A percentile compares a stretch with the other conserved stretches of the same genome.
Conservation (phyloP, 768 basidiomycete genomes). For the Mycena vitilis region DNA sequence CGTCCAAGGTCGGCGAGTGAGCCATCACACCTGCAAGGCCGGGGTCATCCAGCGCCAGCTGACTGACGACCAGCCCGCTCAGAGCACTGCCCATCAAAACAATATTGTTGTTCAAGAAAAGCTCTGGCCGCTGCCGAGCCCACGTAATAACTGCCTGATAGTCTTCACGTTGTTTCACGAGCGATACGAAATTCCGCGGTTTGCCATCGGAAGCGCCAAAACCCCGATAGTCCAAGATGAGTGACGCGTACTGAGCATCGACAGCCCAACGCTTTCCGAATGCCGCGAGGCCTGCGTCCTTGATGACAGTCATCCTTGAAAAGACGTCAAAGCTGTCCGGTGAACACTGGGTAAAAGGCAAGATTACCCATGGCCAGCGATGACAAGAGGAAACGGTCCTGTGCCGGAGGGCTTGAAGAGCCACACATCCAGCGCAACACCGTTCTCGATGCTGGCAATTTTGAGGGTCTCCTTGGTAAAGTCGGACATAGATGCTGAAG, state of each 20-base stretch:
- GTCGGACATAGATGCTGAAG: constrained; percentile 18
- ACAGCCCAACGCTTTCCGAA: constrained; percentile 42
- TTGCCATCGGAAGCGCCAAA: constrained; percentile 43
- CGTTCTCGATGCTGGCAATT: constrained; percentile 27
- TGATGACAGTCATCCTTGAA: constrained; percentile 40
- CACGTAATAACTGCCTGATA: constrained; percentile 38
- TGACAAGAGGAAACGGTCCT: constrained; percentile 37
- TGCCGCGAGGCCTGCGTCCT: constrained; percentile 42
- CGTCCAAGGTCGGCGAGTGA: constrained; percentile 42
- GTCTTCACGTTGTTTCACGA: constrained; percentile 40
- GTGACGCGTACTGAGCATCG: constrained; percentile 41
- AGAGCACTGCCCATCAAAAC: constrained; percentile 43
- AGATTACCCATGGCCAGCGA: constrained; percentile 40
- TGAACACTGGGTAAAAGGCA: too few species aligned
- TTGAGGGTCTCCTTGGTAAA: constrained; percentile 33
- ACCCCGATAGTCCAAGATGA: constrained; percentile 44
- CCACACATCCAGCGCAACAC: constrained; percentile 37
- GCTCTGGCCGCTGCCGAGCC: constrained; percentile 39
- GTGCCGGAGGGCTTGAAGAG: constrained; percentile 34
- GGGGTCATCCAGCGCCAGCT: constrained; percentile 36
- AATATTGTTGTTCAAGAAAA: constrained; percentile 40
- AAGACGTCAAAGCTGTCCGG: not conserved
- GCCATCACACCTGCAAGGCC: constrained; percentile 42
- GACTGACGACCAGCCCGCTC: constrained; percentile 38
- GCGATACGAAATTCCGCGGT: constrained; percentile 40